Percentiles rank a stretch among this genome's conserved stretches.
These are phyloP conservation scores for Isabelozyma rhagii DNA, from an alignment of 805 yeast genomes.

Conservation along the genomic window DNA sequence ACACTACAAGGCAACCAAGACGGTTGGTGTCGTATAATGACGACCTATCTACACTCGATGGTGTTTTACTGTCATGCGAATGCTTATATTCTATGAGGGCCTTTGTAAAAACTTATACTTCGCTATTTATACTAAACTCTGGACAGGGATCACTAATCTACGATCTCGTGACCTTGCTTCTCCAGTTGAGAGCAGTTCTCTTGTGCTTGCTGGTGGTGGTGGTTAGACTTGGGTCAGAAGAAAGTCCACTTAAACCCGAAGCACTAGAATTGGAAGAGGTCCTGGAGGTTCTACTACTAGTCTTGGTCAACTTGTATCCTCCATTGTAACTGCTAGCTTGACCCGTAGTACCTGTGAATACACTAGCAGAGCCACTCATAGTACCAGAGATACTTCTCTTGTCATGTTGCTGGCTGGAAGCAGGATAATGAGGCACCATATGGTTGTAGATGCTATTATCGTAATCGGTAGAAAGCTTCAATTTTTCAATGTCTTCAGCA, in stretches of 20 bases:
- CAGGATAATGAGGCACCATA: slow-evolving; percentile 12
- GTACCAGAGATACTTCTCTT: slow-evolving; percentile 8
- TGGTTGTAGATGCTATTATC: slow-evolving; percentile 25
- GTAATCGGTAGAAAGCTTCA: slow-evolving; percentile 35
- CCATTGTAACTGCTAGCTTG: slow-evolving; percentile 8
- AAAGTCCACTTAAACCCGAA: slow-evolving; percentile 3
- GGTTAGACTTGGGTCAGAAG: slow-evolving; percentile 1
- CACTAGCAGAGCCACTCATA: slow-evolving; percentile 2
- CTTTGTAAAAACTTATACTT: too few relatives aligned
- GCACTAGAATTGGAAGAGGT: slow-evolving; percentile 9
- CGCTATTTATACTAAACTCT: too few relatives aligned
- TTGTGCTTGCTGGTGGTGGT: slow-evolving; percentile 6
- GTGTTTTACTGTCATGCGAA: too few relatives aligned
- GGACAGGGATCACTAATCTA: background rate
- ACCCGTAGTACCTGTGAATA: background rate
- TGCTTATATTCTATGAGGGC: too few relatives aligned
- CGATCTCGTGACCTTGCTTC: slow-evolving; percentile 4
- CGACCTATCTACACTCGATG: too few relatives aligned
- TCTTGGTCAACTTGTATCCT: slow-evolving; percentile 18
- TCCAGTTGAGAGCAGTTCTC: slow-evolving; percentile 29
- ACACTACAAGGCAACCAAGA: too few relatives aligned
- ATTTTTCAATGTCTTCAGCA: slow-evolving; percentile 52
- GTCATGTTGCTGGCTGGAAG: slow-evolving; percentile 5
- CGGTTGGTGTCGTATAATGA: too few relatives aligned
- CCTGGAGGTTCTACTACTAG: slow-evolving; percentile 14